phyloP scores from a whole-genome alignment of 2,329 filamentous ascomycete species.

The Balansia obtecta region DNA sequence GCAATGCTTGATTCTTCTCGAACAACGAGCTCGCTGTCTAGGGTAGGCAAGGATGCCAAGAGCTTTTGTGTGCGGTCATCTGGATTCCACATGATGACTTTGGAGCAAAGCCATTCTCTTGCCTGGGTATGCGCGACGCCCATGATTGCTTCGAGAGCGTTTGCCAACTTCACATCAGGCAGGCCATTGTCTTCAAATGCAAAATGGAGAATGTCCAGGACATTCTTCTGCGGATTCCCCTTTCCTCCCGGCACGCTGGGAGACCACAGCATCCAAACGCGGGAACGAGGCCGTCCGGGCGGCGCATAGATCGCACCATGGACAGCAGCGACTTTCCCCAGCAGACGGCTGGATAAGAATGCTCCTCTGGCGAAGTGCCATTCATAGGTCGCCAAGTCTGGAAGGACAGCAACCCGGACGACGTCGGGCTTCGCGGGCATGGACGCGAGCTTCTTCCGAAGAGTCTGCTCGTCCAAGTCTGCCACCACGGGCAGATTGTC shows the following conservation, averaged over 20 bases:
- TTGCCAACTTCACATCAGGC: constrained; percentile 30
- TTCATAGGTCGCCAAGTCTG: constrained; percentile 21
- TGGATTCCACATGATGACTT: constrained; percentile 79
- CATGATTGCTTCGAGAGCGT: constrained; percentile 50
- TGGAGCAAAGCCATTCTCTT: constrained; percentile 53
- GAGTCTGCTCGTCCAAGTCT: constrained; percentile 46
- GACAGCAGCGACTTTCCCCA: constrained; percentile 41
- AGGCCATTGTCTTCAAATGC: constrained; percentile 45
- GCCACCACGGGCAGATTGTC: constrained; percentile 51
- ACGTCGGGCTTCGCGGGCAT: constrained; percentile 10
- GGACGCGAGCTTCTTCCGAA: constrained; percentile 40
- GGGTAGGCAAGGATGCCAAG: constrained; percentile 28
- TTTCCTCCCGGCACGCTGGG: constrained; percentile 49
- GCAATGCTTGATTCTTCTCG: constrained; percentile 57
- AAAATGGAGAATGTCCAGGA: constrained; percentile 55
- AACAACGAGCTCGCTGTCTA: constrained; percentile 38
- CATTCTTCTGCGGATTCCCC: constrained; percentile 46
- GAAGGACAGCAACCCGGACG: constrained; percentile 22
- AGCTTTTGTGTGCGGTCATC: constrained; percentile 36
- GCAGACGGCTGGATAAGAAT: constrained; percentile 56
- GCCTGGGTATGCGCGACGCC: constrained; percentile 58
- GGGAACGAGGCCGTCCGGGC: constrained; percentile 30
- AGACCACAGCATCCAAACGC: constrained; percentile 66
- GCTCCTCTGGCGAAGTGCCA: constrained; percentile 68
- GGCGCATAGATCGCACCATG: constrained; percentile 58